Evolutionary conservation across 768 basidiomycete genomes (phyloP).

Genomic region (Lactarius sp.): DNA sequence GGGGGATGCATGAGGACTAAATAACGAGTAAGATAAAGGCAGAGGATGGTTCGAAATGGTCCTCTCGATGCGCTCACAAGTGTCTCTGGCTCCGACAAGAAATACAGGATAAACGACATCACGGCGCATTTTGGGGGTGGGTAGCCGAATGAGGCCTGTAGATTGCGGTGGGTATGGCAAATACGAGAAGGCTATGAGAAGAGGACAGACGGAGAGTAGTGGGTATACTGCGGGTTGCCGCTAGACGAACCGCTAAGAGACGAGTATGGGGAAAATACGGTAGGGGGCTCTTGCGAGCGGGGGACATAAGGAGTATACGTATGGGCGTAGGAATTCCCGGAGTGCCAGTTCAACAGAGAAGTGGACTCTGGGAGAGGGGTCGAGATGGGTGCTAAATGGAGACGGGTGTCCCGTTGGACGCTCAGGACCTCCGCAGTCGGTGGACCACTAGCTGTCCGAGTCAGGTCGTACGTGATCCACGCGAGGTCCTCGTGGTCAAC

Average conservation of each 20-base stretch:
- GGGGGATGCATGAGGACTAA: conserved; percentile 9
- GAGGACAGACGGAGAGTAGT: conserved; percentile 24
- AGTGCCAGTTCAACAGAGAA: conserved; percentile 22
- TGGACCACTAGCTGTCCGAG: conserved; percentile 42
- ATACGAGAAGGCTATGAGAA: conserved; percentile 15
- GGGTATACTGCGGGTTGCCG: conserved; percentile 21
- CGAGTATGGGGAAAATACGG: conserved; percentile 15
- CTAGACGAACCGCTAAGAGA: conserved; percentile 9
- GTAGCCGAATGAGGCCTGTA: conserved; percentile 4
- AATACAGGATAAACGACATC: conserved; percentile 15
- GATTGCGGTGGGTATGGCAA: conserved; percentile 13
- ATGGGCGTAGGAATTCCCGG: conserved; percentile 8
- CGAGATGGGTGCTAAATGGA: not conserved
- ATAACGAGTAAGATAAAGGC: conserved; percentile 20
- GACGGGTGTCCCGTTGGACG: conserved; percentile 39
- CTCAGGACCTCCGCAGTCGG: conserved; percentile 60
- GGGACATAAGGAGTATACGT: conserved; percentile 14
- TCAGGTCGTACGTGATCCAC: conserved; percentile 62
- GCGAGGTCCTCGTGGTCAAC: conserved; percentile 60
- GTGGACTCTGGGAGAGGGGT: conserved; percentile 31
- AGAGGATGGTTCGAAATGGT: conserved; percentile 9
- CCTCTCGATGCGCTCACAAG: conserved; percentile 15
- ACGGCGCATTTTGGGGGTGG: conserved; percentile 12
- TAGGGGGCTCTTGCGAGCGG: conserved; percentile 6
- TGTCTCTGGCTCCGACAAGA: conserved; percentile 22